Base-by-base conservation (phyloP, 208 protist genomes). In the Acanthamoeba culbertsoni region DNA sequence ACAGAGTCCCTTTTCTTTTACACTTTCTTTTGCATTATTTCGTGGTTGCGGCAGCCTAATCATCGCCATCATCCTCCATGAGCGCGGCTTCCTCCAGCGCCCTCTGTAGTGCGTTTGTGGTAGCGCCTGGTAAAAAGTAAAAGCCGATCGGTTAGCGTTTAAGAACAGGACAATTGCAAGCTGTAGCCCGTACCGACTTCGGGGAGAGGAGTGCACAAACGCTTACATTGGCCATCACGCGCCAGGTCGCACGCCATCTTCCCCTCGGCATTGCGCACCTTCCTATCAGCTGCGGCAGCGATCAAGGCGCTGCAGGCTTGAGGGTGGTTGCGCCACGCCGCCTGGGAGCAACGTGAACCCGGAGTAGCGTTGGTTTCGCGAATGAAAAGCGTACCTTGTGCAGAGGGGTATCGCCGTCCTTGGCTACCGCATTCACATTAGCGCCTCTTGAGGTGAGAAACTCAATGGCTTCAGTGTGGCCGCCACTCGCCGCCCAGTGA, bases 401-500 rank as follows among this genome's bases (percentile, higher is more conserved):
- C 8, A 89, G 53, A 48, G 79, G 79, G 48, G 79, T 89, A 31
- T 89, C 79, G n/a, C 79, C 79, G 45, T 89, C 51, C 51, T 89
- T 89, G 79, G 45, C 53, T 12, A 65, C 51, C 16, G 79, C 79
- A 48, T 89, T 89, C 6, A 63, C 51, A 31, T 89, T 89, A 3
- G 79, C 79, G 31, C 53, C 53, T 35, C 53, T 26, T 1, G 79
- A 57, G 23, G 31, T 26, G 31, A 89, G 53, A 23, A n/a, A 89
- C 43, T 89, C 53, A 35, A 89, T 89, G 48, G 79, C 79, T 31
- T 89, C 79, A 12, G 40, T 31, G 35, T 89, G 79, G 42, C 79
- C 79, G 33, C 51, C 79, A 48, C 79, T 89, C 48, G 79, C 79
- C n/a, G 79, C 79, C 79, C 79, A 89, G 79, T 89, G 79, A 35